Evolutionary conservation across 108 stramenopile genomes (phyloP).

Genomic region (Asterionellopsis glacialis): DNA sequence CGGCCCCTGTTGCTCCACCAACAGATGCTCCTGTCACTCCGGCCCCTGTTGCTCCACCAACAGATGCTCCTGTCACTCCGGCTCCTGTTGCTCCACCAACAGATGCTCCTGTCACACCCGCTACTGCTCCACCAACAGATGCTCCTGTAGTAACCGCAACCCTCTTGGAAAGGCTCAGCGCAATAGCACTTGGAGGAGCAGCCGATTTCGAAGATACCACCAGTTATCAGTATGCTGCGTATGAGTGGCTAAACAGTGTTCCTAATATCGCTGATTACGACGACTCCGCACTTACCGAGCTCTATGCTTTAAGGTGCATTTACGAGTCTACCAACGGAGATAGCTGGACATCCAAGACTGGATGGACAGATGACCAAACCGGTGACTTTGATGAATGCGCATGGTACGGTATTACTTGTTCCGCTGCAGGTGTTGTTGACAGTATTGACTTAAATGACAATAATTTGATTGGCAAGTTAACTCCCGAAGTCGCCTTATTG

Average conservation of each 20-base stretch:
- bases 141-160: background rate
- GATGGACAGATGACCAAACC: too few relatives aligned
- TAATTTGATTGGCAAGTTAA: slow-evolving; percentile 30
- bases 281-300: background rate
- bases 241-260: background rate
- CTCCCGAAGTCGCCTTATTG: slow-evolving; percentile 17
- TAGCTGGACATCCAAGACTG: too few relatives aligned
- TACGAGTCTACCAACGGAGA: background rate
- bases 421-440: too few relatives aligned
- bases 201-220: slow-evolving; percentile 27
- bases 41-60: too few relatives aligned
- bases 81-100: background rate
- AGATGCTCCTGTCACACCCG: slow-evolving; percentile 3
- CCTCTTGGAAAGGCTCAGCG: slow-evolving; percentile 1
- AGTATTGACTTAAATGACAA: too few relatives aligned
- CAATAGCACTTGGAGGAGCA: slow-evolving; percentile 14
- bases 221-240: slow-evolving; percentile 26
- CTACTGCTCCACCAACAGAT: slow-evolving; percentile 13
- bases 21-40: slow-evolving; percentile 11
- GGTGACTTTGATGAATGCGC: too few relatives aligned
- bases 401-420: too few relatives aligned
- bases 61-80: too few relatives aligned
- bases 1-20: slow-evolving; percentile 4
- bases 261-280: background rate
- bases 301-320: background rate